Base-by-base conservation (phyloP, 495 filamentous ascomycete species). In the Penicillium atrosanguineum region DNA sequence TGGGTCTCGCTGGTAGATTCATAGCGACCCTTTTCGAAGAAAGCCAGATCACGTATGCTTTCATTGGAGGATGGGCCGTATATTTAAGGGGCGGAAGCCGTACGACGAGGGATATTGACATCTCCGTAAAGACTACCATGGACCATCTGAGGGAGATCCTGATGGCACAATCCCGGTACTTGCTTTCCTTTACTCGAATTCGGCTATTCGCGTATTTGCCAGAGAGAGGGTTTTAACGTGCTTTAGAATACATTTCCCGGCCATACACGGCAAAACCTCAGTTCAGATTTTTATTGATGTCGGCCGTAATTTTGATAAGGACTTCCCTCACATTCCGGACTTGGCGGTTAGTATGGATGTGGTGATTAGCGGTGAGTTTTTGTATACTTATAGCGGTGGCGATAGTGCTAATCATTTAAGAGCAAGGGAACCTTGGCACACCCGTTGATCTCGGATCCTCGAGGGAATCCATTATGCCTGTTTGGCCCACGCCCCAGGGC, bases 281-380 rank as follows among this genome's bases (percentile, higher is more conserved):
- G 55, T 58, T 40, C 59, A 62, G 43, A 54, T 62, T 15, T 62
- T 62, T 29, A 62, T 62, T 50, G 59, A 62, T 44, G 57, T 55
- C 23, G 59, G 59, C 9, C 59, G 45, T 25, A 62, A 48, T 14
- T 44, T 58, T 23, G 59, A 62, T 34, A 48, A 36, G 28, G 59
- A 62, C 23, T 62, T 62, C 28, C 55, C 59, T 11, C 51, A 62
- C 25, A 55, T 62, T 16, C 55, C 59, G 4, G 59, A 62, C 41
- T 40, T 62, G 48, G 59, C 59, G 15, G 59, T 62, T 43, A 62
- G 59, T 40, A 62, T 62, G 59, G 59, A 62, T 28, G 57, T 62
- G 12, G 59, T 62, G 14, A 62, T 62, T 12, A 62, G 59, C 50
- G 59, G 59, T 62, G 38, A 55, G 53, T 44, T 34, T 34, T 5